Conservation (phyloP, 1,284 basidiomycete species). For the Xanthoconium separans region DNA sequence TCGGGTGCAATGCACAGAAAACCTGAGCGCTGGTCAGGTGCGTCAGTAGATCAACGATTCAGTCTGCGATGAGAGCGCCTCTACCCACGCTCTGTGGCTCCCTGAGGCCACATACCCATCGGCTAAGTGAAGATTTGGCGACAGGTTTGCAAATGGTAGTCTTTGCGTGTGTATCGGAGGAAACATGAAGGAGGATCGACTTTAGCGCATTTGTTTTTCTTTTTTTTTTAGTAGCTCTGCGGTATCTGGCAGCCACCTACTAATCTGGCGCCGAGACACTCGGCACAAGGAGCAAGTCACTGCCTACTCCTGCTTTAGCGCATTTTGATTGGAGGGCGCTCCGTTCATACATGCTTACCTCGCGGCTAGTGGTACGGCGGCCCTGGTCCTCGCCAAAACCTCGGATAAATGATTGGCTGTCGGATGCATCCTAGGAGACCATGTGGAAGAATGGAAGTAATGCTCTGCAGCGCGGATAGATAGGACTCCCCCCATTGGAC, state of each 20-base stretch:
- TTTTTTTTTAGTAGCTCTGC: too few relatives aligned
- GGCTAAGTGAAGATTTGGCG: background rate
- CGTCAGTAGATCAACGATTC: background rate
- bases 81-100: background rate
- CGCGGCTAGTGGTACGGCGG: background rate
- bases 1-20: too few relatives aligned
- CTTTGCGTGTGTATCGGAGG: constrained; percentile 3
- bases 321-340: constrained; percentile 18
- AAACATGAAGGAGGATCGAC: background rate
- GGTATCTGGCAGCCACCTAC: too few relatives aligned
- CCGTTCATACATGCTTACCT: background rate
- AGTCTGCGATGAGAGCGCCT: too few relatives aligned
- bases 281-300: too few relatives aligned
- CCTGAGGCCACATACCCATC: background rate
- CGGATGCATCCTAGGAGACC: too few relatives aligned
- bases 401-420: background rate
- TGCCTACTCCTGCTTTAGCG: background rate
- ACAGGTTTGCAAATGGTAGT: background rate
- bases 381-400: background rate
- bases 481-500: too few relatives aligned
- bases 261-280: too few relatives aligned
- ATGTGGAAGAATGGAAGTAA: constrained; percentile 11
- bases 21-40: background rate
- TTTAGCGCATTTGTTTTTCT: background rate
- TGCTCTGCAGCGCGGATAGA: constrained; percentile 9